A percentile compares a stretch with the other conserved stretches of the same genome.
Conservation (phyloP, 208 protist species). For the Naegleria lovaniensis region DNA sequence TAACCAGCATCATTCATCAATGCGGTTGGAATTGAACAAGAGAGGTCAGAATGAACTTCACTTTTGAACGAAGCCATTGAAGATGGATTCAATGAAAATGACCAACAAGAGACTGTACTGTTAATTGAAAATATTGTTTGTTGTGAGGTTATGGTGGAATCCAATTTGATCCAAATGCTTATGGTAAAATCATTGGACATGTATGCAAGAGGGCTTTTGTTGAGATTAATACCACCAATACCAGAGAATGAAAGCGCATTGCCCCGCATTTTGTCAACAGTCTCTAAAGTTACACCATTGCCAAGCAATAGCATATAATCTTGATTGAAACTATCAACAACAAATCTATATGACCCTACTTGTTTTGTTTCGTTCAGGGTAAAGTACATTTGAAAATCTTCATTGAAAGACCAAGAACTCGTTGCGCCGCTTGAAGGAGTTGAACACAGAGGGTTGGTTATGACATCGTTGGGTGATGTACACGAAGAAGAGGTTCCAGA, state of each 20-base stretch:
- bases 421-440: too few relatives aligned
- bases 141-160: neutral
- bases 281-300: too few relatives aligned
- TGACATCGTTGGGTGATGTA: neutral
- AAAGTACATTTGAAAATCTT: too few relatives aligned
- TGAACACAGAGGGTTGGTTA: neutral
- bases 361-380: too few relatives aligned
- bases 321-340: too few relatives aligned
- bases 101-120: neutral
- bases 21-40: neutral
- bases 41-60: neutral
- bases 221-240: too few relatives aligned
- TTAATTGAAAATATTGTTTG: neutral
- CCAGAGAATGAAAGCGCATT: too few relatives aligned
- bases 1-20: neutral
- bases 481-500: neutral
- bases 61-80: neutral
- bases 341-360: too few relatives aligned
- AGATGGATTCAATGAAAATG: neutral
- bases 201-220: too few relatives aligned
- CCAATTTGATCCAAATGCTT: neutral
- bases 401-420: too few relatives aligned
- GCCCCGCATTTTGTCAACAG: too few relatives aligned
- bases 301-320: too few relatives aligned
- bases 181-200: neutral